Base-by-base conservation (phyloP, 1,284 basidiomycete genomes). In the Sanghuangporus sanghuang region DNA sequence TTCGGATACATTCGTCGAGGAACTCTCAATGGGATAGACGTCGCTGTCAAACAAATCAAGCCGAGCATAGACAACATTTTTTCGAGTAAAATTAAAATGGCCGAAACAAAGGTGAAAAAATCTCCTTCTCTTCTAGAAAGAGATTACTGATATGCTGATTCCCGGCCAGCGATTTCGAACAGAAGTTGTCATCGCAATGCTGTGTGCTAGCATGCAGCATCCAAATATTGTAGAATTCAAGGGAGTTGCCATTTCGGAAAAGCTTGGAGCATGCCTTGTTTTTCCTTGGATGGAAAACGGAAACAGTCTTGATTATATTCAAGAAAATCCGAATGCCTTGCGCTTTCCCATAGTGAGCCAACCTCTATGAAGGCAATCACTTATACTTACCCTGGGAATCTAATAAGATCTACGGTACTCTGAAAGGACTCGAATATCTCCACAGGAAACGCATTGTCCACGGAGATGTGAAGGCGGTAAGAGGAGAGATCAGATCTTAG, bases 231-330 rank as follows among this genome's bases (percentile, higher is more conserved):
- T 59, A 8, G 6, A 48, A 11, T 59, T 59, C 12, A 21, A 1
- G 1, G 57, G 57, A 0, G 46, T 59, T 3, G 57, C 57, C 8
- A 48, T 59, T 16, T 36, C 57, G 3, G 35, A 55, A 3, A n/a
- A 40, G 1, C 48, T 61, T 3, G 49, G 49, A 9, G 52, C 59
- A n/a, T 58, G 62, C 49, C 57, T 63, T 3, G 62, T 58, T 2
- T 49, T 49, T 11, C 62, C 62, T 16, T 63, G 62, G 62, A 59
- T 63, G 62, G 40, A 50, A 27, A 63, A 63, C 16, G 62, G 62
- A 18, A 53, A 63, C 9, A 52, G 40, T 21, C 18, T 63, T 21
- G 7, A 21, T 8, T 63, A 32, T n/a, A 18, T 57, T 16, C 12
- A n/a, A 1, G 21, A 11, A 1, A 52, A 58, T 23, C 42, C 8